Evolutionary conservation across 371 early-diverging fungal genomes (phyloP).

Genomic region (Phascolomyces articulosus): DNA sequence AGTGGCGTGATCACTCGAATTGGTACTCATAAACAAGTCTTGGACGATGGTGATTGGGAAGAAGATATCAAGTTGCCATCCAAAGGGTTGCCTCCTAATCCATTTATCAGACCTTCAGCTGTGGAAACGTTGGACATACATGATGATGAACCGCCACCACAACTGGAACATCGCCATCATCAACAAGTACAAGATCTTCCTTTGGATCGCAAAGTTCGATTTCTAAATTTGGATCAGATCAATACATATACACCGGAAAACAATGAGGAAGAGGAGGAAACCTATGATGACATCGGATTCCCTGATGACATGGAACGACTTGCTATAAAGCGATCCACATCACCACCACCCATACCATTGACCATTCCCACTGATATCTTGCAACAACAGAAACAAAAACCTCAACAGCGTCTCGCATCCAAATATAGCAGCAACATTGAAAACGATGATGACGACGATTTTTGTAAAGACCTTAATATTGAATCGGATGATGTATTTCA

Average conservation of each 20-base stretch:
- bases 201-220: background rate
- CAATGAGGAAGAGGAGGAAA: conserved; percentile 8
- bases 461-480: conserved; percentile 28
- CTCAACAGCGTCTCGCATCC: background rate
- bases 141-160: background rate
- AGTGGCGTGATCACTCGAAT: conserved; percentile 24
- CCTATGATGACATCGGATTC: conserved; percentile 28
- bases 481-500: conserved; percentile 18
- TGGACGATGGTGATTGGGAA: conserved; percentile 38
- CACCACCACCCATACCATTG: background rate
- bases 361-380: too few relatives aligned
- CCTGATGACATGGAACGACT: conserved; percentile 24
- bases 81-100: background rate
- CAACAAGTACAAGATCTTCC: background rate
- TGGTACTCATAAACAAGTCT: conserved; percentile 15
- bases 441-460: conserved; percentile 35
- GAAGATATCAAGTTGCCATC: conserved; percentile 17
- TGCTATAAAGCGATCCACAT: background rate
- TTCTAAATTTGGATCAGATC: background rate
- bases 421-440: background rate
- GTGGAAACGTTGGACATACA: background rate
- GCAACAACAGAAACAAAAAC: background rate
- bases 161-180: background rate
- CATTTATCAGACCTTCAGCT: background rate
- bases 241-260: background rate